Percentiles rank a stretch among this genome's conserved stretches.
Conservation (phyloP, 1,139 yeast genomes). For the Saccharomyces pastorianus region DNA sequence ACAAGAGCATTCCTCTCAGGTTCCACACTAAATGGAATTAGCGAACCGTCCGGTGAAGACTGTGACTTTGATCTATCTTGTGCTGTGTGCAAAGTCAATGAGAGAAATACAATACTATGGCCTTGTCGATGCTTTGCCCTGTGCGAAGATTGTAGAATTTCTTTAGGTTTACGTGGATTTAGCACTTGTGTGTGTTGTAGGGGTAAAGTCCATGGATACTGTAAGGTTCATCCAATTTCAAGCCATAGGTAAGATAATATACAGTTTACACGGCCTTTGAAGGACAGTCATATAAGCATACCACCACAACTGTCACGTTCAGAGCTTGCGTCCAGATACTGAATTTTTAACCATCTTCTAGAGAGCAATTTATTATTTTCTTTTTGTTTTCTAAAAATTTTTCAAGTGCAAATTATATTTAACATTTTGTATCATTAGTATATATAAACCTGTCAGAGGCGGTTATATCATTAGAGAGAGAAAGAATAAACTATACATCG, state of each 20-base stretch:
- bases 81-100: constrained; percentile 72
- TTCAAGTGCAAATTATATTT: too few species aligned
- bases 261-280: too few species aligned
- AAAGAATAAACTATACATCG: background rate
- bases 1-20: background rate
- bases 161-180: constrained; percentile 67
- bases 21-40: background rate
- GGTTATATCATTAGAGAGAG: background rate
- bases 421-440: background rate
- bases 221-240: constrained; percentile 33
- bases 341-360: too few species aligned
- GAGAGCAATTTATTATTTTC: too few species aligned
- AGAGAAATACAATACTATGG: constrained; percentile 78
- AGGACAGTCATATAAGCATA: too few species aligned
- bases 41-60: background rate
- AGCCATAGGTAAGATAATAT: too few species aligned
- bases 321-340: too few species aligned
- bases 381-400: too few species aligned
- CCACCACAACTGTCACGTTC: too few species aligned
- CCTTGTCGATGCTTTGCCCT: constrained; percentile 87
- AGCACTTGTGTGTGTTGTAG: constrained; percentile 84
- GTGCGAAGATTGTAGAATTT: constrained; percentile 74
- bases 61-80: constrained; percentile 37
- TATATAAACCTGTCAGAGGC: background rate
- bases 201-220: constrained; percentile 53